Conservation (phyloP, 116 monocot genomes). For the Posidonia oceanica region DNA sequence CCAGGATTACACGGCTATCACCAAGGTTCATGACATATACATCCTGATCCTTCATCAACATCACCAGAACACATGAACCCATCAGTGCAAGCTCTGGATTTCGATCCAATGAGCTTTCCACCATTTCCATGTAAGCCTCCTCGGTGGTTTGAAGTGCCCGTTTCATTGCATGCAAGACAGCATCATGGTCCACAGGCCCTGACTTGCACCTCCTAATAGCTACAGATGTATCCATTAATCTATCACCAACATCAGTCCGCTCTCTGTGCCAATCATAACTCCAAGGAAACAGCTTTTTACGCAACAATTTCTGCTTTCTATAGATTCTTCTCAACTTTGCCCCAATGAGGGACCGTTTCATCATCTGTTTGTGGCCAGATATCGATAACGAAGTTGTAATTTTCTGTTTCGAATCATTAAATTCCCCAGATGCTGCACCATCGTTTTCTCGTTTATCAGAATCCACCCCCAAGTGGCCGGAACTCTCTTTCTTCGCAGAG, state of each 20-base stretch:
- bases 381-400: slow-evolving; percentile 28
- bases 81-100: slow-evolving; percentile 95
- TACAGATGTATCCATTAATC: slow-evolving; percentile 16
- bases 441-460: slow-evolving; percentile 32
- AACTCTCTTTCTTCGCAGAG: slow-evolving; percentile 19
- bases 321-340: slow-evolving; percentile 58
- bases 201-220: slow-evolving; percentile 65
- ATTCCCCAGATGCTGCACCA: slow-evolving; percentile 14
- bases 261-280: slow-evolving; percentile 98
- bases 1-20: slow-evolving; percentile 88
- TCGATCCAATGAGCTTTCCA: slow-evolving; percentile 60
- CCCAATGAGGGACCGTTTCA: slow-evolving; percentile 37
- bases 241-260: slow-evolving; percentile 28
- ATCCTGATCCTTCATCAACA: slow-evolving; percentile 99
- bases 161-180: slow-evolving; percentile 72
- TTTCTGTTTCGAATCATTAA: slow-evolving; percentile 11
- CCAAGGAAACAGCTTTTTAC: slow-evolving; percentile 93
- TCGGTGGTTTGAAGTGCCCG: slow-evolving; percentile 71
- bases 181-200: slow-evolving; percentile 78
- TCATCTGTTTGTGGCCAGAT: slow-evolving; percentile 31
- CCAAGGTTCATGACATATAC: slow-evolving; percentile 98
- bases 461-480: slow-evolving; percentile 15
- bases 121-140: slow-evolving; percentile 86
- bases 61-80: slow-evolving; percentile 99
- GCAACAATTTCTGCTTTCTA: slow-evolving; percentile 60